A percentile compares a stretch with the other conserved stretches of the same genome.
These are phyloP conservation scores for Litchi chinensis DNA, from an alignment of 345 rosid genomes.

Conservation along the genomic window DNA sequence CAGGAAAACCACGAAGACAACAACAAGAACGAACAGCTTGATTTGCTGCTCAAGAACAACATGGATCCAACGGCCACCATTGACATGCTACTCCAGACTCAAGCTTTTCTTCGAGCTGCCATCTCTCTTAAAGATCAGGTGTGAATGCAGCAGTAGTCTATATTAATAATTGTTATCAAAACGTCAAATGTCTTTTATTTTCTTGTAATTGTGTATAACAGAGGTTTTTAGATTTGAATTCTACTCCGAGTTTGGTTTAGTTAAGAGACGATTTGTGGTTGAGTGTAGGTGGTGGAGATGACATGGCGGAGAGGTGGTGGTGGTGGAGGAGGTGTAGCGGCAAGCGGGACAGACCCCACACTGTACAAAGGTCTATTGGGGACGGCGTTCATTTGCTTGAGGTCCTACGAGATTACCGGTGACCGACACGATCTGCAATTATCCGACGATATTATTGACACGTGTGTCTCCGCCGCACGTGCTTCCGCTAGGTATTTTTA, in stretches of 20 bases:
- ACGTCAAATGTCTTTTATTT: no score
- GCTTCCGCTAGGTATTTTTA: conserved; percentile 55
- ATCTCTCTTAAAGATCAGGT: conserved; percentile 77
- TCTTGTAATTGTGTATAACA: no score
- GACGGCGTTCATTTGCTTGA: conserved; percentile 74
- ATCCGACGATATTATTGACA: conserved; percentile 64
- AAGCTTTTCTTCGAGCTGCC: conserved; percentile 64
- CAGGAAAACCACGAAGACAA: conserved; percentile 29
- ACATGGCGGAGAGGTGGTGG: conserved; percentile 50
- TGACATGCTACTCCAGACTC: conserved; percentile 37
- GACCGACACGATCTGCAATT: conserved; percentile 54
- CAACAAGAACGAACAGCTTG: conserved; percentile 29
- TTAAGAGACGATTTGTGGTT: not conserved
- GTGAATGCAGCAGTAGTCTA: no score
- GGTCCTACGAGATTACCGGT: conserved; percentile 74
- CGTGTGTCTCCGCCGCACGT: conserved; percentile 51
- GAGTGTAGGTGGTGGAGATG: conserved; percentile 57
- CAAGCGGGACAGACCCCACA: conserved; percentile 53
- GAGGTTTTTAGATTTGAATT: no score
- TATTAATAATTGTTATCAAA: no score
- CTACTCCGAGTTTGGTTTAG: not conserved
- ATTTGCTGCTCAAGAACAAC: conserved; percentile 28
- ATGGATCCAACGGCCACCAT: conserved; percentile 40
- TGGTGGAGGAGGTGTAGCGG: not conserved
- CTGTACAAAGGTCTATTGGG: conserved; percentile 75